Evolutionary conservation across 345 rosid genomes (phyloP).

Genomic region (Eucalyptus shirleyi): DNA sequence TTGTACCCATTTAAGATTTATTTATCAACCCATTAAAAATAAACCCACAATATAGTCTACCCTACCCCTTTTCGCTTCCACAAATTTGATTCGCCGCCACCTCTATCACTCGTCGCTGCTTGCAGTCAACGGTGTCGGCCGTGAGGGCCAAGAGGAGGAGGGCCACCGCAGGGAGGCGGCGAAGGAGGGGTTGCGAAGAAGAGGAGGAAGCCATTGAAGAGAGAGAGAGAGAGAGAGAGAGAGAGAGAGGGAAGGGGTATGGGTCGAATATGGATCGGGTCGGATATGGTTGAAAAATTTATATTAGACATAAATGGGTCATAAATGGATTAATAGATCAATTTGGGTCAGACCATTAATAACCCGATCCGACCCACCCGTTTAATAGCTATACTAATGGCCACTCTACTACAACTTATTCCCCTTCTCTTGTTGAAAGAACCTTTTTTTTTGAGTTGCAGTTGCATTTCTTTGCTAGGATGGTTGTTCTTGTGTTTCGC

Average conservation of each 20-base stretch:
- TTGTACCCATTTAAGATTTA: rapidly evolving
- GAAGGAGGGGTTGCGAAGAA: rapidly evolving
- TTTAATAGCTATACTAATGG: rapidly evolving
- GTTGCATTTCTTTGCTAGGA: neutral
- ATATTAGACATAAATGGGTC: rapidly evolving
- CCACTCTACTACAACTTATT: too few relatives aligned
- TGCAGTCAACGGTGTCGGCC: too few relatives aligned
- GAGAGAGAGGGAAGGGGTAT: rapidly evolving
- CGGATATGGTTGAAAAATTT: too few relatives aligned
- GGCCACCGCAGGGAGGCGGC: rapidly evolving
- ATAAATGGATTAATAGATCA: rapidly evolving
- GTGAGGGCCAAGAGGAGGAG: too few relatives aligned
- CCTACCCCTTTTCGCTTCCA: rapidly evolving
- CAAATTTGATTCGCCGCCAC: rapidly evolving
- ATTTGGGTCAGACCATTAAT: rapidly evolving
- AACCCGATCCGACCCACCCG: rapidly evolving
- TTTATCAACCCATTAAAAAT: too few relatives aligned
- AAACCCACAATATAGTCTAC: too few relatives aligned
- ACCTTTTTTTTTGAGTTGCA: neutral
- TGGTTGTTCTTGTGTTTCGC: rapidly evolving
- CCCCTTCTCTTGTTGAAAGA: neutral
- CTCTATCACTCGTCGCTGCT: rapidly evolving
- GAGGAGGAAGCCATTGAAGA: too few relatives aligned
- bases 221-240: too few relatives aligned
- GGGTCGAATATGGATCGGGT: rapidly evolving